Evolutionary conservation across 2,329 filamentous ascomycete species (phyloP).

Genomic region (Scedosporium apiospermum): DNA sequence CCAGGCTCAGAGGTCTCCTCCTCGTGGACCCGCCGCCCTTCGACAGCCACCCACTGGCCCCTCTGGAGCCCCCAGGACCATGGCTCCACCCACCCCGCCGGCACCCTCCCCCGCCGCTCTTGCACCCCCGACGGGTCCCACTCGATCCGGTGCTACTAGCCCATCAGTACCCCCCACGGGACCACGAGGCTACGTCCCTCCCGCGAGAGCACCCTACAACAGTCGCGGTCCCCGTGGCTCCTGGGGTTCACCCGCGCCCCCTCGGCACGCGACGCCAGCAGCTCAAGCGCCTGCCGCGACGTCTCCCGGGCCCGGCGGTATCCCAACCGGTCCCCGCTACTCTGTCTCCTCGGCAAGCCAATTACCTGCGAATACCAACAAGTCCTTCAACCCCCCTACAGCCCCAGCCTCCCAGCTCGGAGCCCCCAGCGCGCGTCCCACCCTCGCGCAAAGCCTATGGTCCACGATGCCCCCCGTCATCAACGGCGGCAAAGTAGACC

Average conservation of each 20-base stretch:
- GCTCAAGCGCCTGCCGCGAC: slow-evolving; percentile 21
- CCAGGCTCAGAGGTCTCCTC: slow-evolving; percentile 33
- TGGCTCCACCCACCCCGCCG: slow-evolving; percentile 1
- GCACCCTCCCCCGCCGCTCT: not conserved
- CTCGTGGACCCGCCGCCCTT: slow-evolving; percentile 44
- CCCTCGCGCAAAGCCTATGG: slow-evolving; percentile 42
- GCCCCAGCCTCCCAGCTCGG: slow-evolving; percentile 33
- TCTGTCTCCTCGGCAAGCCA: slow-evolving; percentile 16
- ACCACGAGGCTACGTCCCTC: slow-evolving; percentile 42
- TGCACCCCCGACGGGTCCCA: slow-evolving; percentile 4
- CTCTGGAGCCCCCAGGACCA: not conserved
- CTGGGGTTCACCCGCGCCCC: slow-evolving; percentile 23
- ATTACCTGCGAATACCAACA: slow-evolving; percentile 29
- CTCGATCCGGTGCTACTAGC: slow-evolving; percentile 16
- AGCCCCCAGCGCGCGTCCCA: slow-evolving; percentile 24
- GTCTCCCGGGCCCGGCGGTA: slow-evolving; percentile 26
- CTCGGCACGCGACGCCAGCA: slow-evolving; percentile 14
- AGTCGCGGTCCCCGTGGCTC: slow-evolving; percentile 35
- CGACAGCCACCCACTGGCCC: slow-evolving; percentile 41
- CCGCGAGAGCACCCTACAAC: slow-evolving; percentile 32
- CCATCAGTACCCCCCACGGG: slow-evolving; percentile 43
- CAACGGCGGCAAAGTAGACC: slow-evolving; percentile 45
- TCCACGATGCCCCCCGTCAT: slow-evolving; percentile 40
- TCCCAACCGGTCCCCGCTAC: slow-evolving; percentile 40
- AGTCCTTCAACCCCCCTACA: slow-evolving; percentile 47